These are phyloP conservation scores for Didymellaceae sp. DNA, from an alignment of 2,329 filamentous ascomycete genomes.

Conservation along the genomic window DNA sequence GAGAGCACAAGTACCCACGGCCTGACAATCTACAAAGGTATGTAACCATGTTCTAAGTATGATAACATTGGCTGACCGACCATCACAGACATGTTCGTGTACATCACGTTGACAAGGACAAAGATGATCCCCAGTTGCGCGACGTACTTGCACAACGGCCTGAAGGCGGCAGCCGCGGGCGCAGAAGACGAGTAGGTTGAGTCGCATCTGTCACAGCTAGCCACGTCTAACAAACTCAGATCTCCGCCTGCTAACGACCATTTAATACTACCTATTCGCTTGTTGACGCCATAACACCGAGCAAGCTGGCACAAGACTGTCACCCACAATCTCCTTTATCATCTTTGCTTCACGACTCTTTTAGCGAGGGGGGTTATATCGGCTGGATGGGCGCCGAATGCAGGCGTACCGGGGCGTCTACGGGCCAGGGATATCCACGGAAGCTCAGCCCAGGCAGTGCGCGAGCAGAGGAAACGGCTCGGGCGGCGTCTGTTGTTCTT, in stretches of 20 bases:
- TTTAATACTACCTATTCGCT: not conserved
- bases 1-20: conserved; percentile 91
- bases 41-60: conserved; percentile 29
- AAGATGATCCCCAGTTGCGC: conserved; percentile 80
- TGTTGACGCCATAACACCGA: no score
- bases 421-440: conserved; percentile 5
- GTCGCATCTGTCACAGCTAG: not conserved
- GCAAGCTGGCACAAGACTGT: not conserved
- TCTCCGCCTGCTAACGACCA: conserved; percentile 13
- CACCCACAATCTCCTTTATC: not conserved
- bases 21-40: conserved; percentile 96
- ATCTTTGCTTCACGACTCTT: not conserved
- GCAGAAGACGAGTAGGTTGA: conserved; percentile 67
- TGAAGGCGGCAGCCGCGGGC: conserved; percentile 81
- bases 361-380: conserved; percentile 11
- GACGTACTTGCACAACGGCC: conserved; percentile 86
- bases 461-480: conserved; percentile 6
- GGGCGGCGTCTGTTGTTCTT: conserved; percentile 1
- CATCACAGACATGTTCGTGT: conserved; percentile 82
- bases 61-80: not conserved
- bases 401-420: conserved; percentile 11
- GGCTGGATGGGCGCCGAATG: conserved; percentile 6
- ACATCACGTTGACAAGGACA: conserved; percentile 88
- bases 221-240: not conserved
- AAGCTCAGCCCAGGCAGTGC: not conserved